Evolutionary conservation across 2,329 filamentous ascomycete genomes (phyloP).

Genomic region (Colletotrichum sp.): DNA sequence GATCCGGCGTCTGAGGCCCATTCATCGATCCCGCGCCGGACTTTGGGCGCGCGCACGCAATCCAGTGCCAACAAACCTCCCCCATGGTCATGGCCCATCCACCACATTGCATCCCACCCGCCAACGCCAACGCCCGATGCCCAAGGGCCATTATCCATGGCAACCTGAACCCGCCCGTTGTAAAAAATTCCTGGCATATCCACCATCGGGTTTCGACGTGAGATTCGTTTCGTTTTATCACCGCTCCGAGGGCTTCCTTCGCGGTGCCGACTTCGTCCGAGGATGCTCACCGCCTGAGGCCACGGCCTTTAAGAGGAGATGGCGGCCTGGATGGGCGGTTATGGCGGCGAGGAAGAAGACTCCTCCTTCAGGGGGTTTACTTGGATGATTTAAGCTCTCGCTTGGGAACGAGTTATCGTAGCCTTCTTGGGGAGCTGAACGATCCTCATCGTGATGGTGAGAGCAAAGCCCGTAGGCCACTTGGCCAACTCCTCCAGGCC

Average conservation of each 20-base stretch:
- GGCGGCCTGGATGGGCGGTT: neutral
- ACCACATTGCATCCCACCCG: neutral
- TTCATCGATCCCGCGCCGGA: neutral
- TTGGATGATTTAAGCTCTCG: neutral
- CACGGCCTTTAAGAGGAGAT: neutral
- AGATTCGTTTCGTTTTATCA: slow-evolving; percentile 1
- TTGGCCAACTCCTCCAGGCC: neutral
- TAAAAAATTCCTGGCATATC: neutral
- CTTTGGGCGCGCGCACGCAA: neutral
- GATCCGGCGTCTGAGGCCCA: neutral
- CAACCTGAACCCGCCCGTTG: neutral
- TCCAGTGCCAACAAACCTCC: neutral
- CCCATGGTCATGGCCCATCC: neutral
- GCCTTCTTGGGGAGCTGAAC: neutral
- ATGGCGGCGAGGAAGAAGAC: neutral
- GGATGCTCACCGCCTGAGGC: neutral
- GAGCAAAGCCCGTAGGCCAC: neutral
- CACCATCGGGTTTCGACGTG: slow-evolving; percentile 5
- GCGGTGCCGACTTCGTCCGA: neutral
- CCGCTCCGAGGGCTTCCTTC: neutral
- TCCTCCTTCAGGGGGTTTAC: neutral
- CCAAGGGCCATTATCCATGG: slow-evolving; percentile 3
- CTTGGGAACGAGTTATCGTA: neutral
- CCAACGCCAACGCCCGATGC: neutral
- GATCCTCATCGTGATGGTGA: neutral